Percentiles rank a stretch among this genome's conserved stretches.
Evolutionary conservation across 805 yeast species (phyloP).

Genomic region (Metschnikowia aberdeeniae): DNA sequence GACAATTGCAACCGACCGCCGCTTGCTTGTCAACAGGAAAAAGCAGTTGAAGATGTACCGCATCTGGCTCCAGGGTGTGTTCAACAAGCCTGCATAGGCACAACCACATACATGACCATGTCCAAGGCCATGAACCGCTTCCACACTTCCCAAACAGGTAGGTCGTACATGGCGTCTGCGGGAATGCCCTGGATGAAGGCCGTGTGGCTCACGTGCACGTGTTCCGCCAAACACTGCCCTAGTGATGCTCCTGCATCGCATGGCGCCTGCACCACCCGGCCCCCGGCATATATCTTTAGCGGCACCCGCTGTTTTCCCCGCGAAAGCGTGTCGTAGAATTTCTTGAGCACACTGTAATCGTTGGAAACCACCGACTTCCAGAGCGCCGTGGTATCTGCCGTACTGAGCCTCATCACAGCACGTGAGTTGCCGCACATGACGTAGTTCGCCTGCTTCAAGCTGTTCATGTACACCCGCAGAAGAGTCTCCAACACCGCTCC

Average conservation of each 20-base stretch:
- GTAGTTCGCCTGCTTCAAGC: conserved; percentile 76
- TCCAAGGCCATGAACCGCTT: conserved; percentile 30
- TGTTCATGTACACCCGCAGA: conserved; percentile 64
- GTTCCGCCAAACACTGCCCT: conserved; percentile 9
- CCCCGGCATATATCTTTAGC: conserved; percentile 43
- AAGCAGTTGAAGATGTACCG: conserved; percentile 93
- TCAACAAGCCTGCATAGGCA: conserved; percentile 25
- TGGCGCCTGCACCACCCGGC: conserved; percentile 31
- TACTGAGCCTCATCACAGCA: conserved; percentile 72
- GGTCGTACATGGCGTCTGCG: conserved; percentile 15
- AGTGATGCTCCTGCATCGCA: conserved; percentile 17
- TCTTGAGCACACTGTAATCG: conserved; percentile 26
- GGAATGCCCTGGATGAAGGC: conserved; percentile 32
- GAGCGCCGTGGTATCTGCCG: conserved; percentile 51
- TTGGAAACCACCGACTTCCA: conserved; percentile 49
- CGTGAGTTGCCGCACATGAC: conserved; percentile 75
- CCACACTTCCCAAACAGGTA: conserved; percentile 30
- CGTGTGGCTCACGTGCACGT: conserved; percentile 13
- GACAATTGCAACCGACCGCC: conserved; percentile 83
- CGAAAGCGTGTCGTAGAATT: conserved; percentile 23
- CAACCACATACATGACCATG: conserved; percentile 30
- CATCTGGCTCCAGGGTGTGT: conserved; percentile 94
- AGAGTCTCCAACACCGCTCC: conserved; percentile 23
- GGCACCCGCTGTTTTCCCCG: conserved; percentile 36
- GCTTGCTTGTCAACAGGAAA: conserved; percentile 88